phyloP scores from a whole-genome alignment of 225 moss, liverwort and hornwort genomes.

The Polytrichum commune region DNA sequence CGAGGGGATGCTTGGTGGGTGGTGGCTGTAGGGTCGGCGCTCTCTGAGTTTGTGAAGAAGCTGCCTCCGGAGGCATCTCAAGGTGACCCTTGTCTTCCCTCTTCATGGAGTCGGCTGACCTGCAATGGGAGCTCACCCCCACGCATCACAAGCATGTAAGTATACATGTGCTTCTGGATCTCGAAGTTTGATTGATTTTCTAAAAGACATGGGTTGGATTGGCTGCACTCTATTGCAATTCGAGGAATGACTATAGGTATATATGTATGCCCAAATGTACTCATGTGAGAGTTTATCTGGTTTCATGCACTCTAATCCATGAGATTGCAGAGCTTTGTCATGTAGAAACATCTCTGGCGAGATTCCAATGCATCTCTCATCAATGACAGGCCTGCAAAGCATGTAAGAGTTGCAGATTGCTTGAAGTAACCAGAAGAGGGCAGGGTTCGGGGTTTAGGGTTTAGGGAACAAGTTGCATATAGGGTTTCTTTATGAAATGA shows the following conservation, averaged over 20 bases:
- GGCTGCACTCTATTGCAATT: too few species aligned
- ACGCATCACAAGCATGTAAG: slow-evolving; percentile 41
- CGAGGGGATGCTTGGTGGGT: neutral
- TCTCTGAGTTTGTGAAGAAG: slow-evolving; percentile 22
- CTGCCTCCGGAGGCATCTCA: slow-evolving; percentile 25
- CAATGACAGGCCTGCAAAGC: slow-evolving; percentile 6
- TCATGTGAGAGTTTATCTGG: too few species aligned
- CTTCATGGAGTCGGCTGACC: slow-evolving; percentile 39
- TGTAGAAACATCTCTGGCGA: neutral
- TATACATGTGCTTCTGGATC: neutral
- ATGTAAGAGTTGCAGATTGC: slow-evolving; percentile 1
- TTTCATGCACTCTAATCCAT: too few species aligned
- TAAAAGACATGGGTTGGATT: too few species aligned
- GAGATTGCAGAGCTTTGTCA: neutral
- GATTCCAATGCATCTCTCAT: neutral
- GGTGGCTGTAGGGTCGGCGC: slow-evolving; percentile 33
- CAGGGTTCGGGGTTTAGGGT: too few species aligned
- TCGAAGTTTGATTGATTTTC: too few species aligned
- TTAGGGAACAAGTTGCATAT: too few species aligned
- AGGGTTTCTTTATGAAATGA: too few species aligned
- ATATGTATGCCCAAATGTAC: too few species aligned
- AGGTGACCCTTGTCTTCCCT: slow-evolving; percentile 57
- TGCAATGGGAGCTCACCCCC: slow-evolving; percentile 48
- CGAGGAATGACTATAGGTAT: too few species aligned
- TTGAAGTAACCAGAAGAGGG: neutral